Evolutionary conservation across 2,329 filamentous ascomycete species (phyloP).

Genomic region (Epichloe uncinata): DNA sequence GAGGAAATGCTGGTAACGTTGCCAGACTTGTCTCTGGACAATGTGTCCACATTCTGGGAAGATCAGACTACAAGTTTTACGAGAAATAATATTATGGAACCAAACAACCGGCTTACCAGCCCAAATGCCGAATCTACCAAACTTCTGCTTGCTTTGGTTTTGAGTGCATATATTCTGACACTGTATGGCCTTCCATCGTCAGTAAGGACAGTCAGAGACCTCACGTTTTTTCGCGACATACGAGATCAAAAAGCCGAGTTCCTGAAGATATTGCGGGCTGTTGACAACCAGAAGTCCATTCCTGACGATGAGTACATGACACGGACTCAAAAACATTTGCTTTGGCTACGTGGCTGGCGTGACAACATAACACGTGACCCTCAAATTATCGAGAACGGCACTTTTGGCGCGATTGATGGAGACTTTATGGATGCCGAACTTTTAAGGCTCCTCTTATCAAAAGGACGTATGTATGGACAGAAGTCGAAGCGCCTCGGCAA

Average conservation of each 20-base stretch:
- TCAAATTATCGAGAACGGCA: constrained; percentile 39
- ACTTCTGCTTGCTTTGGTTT: constrained; percentile 49
- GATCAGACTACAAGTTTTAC: constrained; percentile 17
- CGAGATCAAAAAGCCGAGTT: constrained; percentile 51
- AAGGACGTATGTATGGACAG: constrained; percentile 36
- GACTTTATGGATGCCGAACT: constrained; percentile 57
- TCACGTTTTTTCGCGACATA: constrained; percentile 49
- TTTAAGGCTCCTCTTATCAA: constrained; percentile 51
- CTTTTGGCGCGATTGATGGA: constrained; percentile 46
- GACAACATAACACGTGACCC: constrained; percentile 22
- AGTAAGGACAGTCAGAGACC: constrained; percentile 43
- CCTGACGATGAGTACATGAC: constrained; percentile 53
- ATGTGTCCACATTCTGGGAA: constrained; percentile 9
- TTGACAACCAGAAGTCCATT: constrained; percentile 36
- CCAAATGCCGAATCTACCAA: constrained; percentile 41
- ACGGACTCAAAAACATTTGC: constrained; percentile 45
- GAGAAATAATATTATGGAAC: constrained; percentile 36
- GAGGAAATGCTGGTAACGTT: constrained; percentile 33
- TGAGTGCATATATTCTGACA: constrained; percentile 45
- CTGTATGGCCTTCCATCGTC: constrained; percentile 36
- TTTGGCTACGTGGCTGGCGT: constrained; percentile 67
- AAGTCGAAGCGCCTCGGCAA: not conserved
- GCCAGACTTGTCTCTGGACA: constrained; percentile 22
- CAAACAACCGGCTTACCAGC: constrained; percentile 51
- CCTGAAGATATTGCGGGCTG: constrained; percentile 41